A percentile compares a stretch with the other conserved stretches of the same genome.
Conservation (phyloP, 164 flowering plant genomes). For the Annona cherimola region DNA sequence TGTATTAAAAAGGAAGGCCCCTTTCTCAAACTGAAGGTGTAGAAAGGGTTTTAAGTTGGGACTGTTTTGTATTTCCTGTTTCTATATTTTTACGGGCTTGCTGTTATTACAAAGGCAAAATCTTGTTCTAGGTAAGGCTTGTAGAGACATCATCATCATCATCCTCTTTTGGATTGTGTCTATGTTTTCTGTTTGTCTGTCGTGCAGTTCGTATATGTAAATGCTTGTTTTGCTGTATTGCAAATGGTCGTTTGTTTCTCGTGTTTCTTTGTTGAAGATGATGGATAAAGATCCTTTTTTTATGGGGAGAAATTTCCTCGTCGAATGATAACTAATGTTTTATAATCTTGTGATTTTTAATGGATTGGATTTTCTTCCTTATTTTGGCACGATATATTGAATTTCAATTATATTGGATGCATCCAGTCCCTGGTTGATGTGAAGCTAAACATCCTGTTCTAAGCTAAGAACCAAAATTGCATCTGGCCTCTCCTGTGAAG, state of each 20-base stretch:
- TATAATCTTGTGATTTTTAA: no score
- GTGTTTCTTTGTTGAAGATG: background rate
- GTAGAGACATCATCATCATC: no score
- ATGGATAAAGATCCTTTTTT: no score
- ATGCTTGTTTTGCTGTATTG: conserved; percentile 32
- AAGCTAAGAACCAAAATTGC: no score
- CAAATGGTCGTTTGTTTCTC: conserved; percentile 11
- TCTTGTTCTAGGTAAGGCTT: conserved; percentile 12
- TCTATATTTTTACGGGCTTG: conserved; percentile 20
- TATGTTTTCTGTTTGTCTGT: conserved; percentile 29
- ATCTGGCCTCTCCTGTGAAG: no score
- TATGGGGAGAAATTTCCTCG: no score
- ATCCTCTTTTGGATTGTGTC: conserved; percentile 5
- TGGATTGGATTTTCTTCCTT: no score
- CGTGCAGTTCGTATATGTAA: conserved; percentile 23
- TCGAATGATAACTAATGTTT: no score
- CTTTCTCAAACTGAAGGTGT: background rate
- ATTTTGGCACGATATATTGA: no score
- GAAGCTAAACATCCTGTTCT: no score
- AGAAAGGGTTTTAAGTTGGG: conserved; percentile 1
- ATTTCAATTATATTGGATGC: no score
- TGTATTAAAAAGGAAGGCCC: background rate
- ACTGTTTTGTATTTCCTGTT: background rate
- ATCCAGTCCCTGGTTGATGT: no score
- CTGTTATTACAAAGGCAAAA: conserved; percentile 20